Conservation (phyloP, 2,329 filamentous ascomycete species). For the Aureobasidium sp. region DNA sequence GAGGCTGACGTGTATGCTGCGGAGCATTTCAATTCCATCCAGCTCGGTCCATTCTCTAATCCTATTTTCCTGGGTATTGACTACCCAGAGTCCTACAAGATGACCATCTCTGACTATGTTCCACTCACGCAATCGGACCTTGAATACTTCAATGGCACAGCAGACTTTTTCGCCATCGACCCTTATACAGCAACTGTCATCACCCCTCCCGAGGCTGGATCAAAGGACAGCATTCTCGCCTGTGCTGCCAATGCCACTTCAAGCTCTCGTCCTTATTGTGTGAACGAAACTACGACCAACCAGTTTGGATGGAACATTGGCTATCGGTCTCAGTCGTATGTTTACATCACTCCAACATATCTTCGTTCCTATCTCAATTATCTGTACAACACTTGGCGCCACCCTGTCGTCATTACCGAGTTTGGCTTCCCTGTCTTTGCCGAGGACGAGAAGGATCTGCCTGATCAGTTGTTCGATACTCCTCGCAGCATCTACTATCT, state of each 20-base stretch:
- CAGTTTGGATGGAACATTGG: slow-evolving; percentile 37
- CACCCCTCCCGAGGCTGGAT: slow-evolving; percentile 20
- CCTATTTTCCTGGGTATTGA: slow-evolving; percentile 59
- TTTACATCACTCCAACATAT: slow-evolving; percentile 66
- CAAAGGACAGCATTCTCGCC: slow-evolving; percentile 28
- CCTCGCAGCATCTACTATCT: slow-evolving; percentile 63
- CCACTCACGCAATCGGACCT: slow-evolving; percentile 56
- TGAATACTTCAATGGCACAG: slow-evolving; percentile 28
- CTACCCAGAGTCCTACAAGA: slow-evolving; percentile 55
- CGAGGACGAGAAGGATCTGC: slow-evolving; percentile 46
- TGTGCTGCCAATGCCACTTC: slow-evolving; percentile 38
- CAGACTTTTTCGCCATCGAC: slow-evolving; percentile 36
- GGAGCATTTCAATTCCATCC: slow-evolving; percentile 47
- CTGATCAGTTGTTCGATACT: slow-evolving; percentile 61
- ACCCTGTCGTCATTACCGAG: slow-evolving; percentile 42
- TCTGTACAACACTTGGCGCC: slow-evolving; percentile 64
- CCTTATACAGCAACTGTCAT: slow-evolving; percentile 33
- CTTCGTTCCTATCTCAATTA: slow-evolving; percentile 64
- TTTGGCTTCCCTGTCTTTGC: slow-evolving; percentile 47
- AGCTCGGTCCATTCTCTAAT: slow-evolving; percentile 58
- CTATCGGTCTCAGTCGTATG: slow-evolving; percentile 60
- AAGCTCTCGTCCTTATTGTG: slow-evolving; percentile 34
- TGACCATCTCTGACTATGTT: slow-evolving; percentile 51
- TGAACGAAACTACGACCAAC: slow-evolving; percentile 34
- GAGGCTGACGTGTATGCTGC: slow-evolving; percentile 50